Evolutionary conservation across 2,329 filamentous ascomycete genomes (phyloP), one percentile per base, ranked within the genome.

Genomic region (Trichoderma citrinoviride): DNA sequence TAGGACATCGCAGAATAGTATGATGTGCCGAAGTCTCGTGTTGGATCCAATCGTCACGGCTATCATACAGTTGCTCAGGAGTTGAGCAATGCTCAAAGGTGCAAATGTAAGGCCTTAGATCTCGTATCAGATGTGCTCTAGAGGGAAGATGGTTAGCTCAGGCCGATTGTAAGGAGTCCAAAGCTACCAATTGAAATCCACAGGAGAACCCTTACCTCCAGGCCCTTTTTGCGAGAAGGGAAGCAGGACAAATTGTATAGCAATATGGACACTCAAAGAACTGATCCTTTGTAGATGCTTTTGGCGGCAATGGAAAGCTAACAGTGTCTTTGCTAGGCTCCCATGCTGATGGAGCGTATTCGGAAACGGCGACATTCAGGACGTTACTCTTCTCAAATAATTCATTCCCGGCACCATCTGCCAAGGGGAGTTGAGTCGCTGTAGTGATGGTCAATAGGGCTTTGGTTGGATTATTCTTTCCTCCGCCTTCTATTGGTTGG

Each of bases 211-310:
- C 46, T 43, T 46, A 65, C 55, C 57, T 65, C 62, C 62, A 65
- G 7, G 62, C 54, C n/a, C 27, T 61, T 27, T 65, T 46, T 5
- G 54, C 29, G 14, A 61, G 47, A 23, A 65, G 15, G 5, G 61
- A 46, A 25, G 10, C 29, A 21, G 62, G 56, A 17, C 62, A 65
- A 8, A 61, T 61, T 3, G 54, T 65, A 46, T 33, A 65, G n/a
- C 62, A 65, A 15, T 65, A 65, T 14, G 62, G 62, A 15, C 62
- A 65, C 29, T 65, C 55, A 12, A 65, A 65, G 17, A 65, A 61
- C 6, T 29, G n/a, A 4, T 54, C 40, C 12, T 2, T 4, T 0
- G 29, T 3, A 5, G 54, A 43, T 37, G 29, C 19, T n/a, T 40
- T 41, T 21, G 62, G 62, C 3, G 62, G 47, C 19, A n/a, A 3